These are phyloP conservation scores for Henningerozyma blattae DNA, from an alignment of 805 yeast genomes.

Conservation along the genomic window DNA sequence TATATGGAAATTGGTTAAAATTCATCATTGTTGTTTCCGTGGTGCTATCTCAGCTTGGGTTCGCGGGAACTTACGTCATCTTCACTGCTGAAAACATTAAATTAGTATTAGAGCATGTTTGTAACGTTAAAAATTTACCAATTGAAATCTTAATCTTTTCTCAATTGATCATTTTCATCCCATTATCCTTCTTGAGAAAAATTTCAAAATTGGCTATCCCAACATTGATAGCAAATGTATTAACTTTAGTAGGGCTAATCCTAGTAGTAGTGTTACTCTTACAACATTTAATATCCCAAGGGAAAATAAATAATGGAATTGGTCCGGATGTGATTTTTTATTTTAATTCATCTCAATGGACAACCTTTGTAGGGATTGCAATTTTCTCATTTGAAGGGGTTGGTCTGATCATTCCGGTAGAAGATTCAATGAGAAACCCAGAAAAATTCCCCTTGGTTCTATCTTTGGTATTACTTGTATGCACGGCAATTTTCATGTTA, in stretches of 20 bases:
- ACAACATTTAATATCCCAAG: constrained; percentile 17
- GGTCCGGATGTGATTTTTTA: constrained; percentile 38
- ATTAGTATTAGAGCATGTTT: constrained; percentile 46
- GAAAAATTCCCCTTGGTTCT: constrained; percentile 59
- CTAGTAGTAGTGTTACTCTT: constrained; percentile 50
- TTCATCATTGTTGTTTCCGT: constrained; percentile 50
- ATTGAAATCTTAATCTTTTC: constrained; percentile 36
- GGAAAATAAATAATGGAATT: constrained; percentile 29
- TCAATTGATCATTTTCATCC: constrained; percentile 50
- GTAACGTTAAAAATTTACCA: constrained; percentile 25
- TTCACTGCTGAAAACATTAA: constrained; percentile 62
- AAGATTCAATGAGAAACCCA: constrained; percentile 70
- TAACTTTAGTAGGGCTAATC: constrained; percentile 52
- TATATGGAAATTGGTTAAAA: constrained; percentile 59
- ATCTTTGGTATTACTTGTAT: constrained; percentile 46
- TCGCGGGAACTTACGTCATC: constrained; percentile 70
- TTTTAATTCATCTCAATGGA: constrained; percentile 48
- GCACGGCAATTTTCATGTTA: constrained; percentile 47
- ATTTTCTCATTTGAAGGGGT: constrained; percentile 85
- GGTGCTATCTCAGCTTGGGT: constrained; percentile 64
- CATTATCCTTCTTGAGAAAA: constrained; percentile 62
- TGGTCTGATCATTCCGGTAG: constrained; percentile 70
- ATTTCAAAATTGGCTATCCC: constrained; percentile 63
- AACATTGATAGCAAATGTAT: constrained; percentile 59
- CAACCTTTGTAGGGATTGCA: constrained; percentile 71